phyloP scores from a whole-genome alignment of 495 filamentous ascomycete species.

The Annulohypoxylon moriforme region DNA sequence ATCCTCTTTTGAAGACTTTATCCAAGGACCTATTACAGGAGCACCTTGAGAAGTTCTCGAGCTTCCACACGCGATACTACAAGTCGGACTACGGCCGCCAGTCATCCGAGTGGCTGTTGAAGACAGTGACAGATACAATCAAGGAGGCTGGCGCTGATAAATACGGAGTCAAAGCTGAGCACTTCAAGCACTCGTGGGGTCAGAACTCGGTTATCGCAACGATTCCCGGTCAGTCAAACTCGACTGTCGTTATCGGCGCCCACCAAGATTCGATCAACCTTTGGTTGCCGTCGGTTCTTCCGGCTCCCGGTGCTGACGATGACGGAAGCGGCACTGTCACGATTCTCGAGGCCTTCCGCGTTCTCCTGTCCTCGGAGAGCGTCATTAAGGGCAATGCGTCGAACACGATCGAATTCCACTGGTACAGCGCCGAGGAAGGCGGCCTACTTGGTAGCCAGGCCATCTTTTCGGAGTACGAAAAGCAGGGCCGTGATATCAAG shows the following conservation, averaged over 20 bases:
- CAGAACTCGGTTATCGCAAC: constrained; percentile 93
- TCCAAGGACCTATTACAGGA: constrained; percentile 80
- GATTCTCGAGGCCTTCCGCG: constrained; percentile 70
- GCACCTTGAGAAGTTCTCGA: constrained; percentile 81
- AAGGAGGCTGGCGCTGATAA: constrained; percentile 73
- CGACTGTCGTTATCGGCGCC: constrained; percentile 77
- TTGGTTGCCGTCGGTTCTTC: constrained; percentile 84
- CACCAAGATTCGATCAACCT: constrained; percentile 87
- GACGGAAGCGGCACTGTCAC: constrained; percentile 70
- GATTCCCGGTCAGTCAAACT: constrained; percentile 86
- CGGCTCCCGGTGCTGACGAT: constrained; percentile 71
- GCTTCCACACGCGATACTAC: constrained; percentile 91
- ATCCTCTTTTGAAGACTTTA: constrained; percentile 72
- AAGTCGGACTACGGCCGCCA: constrained; percentile 85
- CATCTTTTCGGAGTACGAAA: constrained; percentile 88
- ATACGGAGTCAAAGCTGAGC: constrained; percentile 73
- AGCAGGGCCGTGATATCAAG: constrained; percentile 78
- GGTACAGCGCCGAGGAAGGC: constrained; percentile 97
- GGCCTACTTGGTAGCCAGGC: constrained; percentile 91
- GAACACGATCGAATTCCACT: constrained; percentile 98
- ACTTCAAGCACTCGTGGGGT: constrained; percentile 87
- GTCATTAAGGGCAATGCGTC: constrained; percentile 65
- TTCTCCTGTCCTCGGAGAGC: constrained; percentile 63
- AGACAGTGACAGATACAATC: constrained; percentile 78
- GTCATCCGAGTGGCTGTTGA: constrained; percentile 88